Conservation (phyloP, 2,329 filamentous ascomycete species). For the Talaromyces albobiverticillius region DNA sequence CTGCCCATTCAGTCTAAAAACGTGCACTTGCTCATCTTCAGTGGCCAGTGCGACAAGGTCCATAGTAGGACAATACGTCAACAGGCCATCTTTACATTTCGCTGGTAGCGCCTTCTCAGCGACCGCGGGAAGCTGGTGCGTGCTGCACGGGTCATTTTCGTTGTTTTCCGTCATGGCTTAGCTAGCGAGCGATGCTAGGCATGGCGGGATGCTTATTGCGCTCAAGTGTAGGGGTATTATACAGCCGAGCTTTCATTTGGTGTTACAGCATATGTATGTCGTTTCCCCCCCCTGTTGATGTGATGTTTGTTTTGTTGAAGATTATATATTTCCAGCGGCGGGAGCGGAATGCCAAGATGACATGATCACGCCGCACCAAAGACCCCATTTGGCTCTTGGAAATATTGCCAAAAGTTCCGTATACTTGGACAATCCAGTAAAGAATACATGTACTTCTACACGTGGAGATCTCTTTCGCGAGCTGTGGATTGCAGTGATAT, state of each 20-base stretch:
- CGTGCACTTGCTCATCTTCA: conserved; percentile 65
- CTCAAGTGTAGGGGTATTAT: no score
- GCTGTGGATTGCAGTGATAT: no score
- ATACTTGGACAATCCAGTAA: no score
- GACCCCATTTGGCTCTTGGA: no score
- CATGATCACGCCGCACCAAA: no score
- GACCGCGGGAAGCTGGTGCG: conserved; percentile 32
- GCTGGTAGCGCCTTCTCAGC: conserved; percentile 39
- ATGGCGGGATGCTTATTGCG: background rate
- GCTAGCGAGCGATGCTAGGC: background rate
- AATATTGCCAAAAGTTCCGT: no score
- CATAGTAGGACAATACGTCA: conserved; percentile 79
- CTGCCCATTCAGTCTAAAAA: conserved; percentile 78
- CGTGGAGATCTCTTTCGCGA: no score
- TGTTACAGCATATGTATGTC: no score
- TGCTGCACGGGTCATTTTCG: background rate
- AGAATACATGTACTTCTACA: no score
- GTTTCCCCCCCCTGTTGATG: background rate
- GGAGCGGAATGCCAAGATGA: background rate
- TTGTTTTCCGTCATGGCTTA: background rate
- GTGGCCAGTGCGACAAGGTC: conserved; percentile 73
- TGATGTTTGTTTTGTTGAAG: background rate
- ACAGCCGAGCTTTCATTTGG: no score
- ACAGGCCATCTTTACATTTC: conserved; percentile 46
- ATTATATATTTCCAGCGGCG: background rate